Base-by-base conservation (phyloP, 2,329 filamentous ascomycete genomes). In the Drechslerella coelobrocha region DNA sequence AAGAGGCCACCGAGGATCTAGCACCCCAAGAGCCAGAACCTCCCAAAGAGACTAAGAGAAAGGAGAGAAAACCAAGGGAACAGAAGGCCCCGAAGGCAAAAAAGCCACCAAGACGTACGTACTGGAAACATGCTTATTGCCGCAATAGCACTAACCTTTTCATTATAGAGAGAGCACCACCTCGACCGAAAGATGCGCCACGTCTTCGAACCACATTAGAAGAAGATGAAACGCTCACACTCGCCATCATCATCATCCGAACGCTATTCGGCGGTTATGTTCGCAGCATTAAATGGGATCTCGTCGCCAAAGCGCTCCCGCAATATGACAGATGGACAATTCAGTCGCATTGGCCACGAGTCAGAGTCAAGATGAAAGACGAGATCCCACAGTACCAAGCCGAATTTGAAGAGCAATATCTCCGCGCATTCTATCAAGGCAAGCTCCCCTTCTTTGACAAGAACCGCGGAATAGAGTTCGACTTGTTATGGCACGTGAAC, bases 321-420 rank as follows among this genome's bases (percentile, higher is more conserved):
- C 41, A 51, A 12, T 69, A 69, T 37, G 65, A 69, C 48, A 45
- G 65, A 21, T 69, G 57, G 57, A 57, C 65, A 1, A 57, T 69
- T 23, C 65, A 69, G 50, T 6, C 57, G 7, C 65, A 69, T 47
- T 69, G 65, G 65, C 65, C 65, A 6, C 43, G 65, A 23, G 65
- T 69, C n/a, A 57, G 65, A 7, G 52, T 52, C 12, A 69, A 69
- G 34, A 62, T 69, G 57, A 69, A 69, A 29, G 65, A 69, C 27
- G 65, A 69, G 41, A 69, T 69, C 34, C 65, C 65, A 10, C 52
- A 69, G 50, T 69, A 69, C 24, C 65, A 69, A 54, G 47, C 65
- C 2, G 65, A 69, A 34, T 69, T 69, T 19, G 65, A 69, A 47
- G 65, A 69, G 31, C 65, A 69, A 23, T 69, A 69, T 39, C 65